Evolutionary conservation across 129 eudicot species (phyloP).

Genomic region (Chrysanthemum lavandulifolium): DNA sequence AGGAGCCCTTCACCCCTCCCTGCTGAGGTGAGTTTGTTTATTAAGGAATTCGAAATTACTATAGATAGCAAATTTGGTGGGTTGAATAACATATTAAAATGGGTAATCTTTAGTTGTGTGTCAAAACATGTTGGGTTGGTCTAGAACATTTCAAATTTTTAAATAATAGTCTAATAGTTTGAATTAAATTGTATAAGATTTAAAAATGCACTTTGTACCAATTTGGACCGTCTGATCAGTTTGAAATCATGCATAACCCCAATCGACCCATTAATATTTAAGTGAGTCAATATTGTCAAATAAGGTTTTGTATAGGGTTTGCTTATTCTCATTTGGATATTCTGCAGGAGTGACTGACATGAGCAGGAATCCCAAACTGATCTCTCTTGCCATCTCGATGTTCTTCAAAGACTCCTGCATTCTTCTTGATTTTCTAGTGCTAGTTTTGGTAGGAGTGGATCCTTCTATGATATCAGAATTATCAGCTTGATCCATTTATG

Average conservation of each 20-base stretch:
- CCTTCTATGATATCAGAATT: constrained; percentile 14
- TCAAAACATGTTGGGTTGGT: neutral
- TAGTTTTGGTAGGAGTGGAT: constrained; percentile 44
- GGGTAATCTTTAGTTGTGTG: neutral
- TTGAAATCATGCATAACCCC: neutral
- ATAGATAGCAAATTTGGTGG: neutral
- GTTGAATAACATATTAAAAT: neutral
- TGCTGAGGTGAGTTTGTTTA: constrained; percentile 35
- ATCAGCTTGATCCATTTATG: constrained; percentile 2
- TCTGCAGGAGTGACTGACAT: constrained; percentile 37
- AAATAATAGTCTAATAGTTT: no score
- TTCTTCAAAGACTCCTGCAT: constrained; percentile 5
- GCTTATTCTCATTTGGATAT: constrained; percentile 19
- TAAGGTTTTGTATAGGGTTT: neutral
- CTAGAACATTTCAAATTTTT: neutral
- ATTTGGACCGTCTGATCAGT: neutral
- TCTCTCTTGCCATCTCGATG: constrained; percentile 22
- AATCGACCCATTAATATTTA: neutral
- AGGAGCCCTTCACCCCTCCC: constrained; percentile 41
- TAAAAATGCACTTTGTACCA: neutral
- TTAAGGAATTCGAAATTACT: neutral
- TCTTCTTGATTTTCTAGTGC: constrained; percentile 13
- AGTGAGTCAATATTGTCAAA: neutral
- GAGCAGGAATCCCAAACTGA: constrained; percentile 8
- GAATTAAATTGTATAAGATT: no score